These are phyloP conservation scores for Rhododendron mucronatum DNA, from an alignment of 148 eudicot genomes.

Conservation along the genomic window DNA sequence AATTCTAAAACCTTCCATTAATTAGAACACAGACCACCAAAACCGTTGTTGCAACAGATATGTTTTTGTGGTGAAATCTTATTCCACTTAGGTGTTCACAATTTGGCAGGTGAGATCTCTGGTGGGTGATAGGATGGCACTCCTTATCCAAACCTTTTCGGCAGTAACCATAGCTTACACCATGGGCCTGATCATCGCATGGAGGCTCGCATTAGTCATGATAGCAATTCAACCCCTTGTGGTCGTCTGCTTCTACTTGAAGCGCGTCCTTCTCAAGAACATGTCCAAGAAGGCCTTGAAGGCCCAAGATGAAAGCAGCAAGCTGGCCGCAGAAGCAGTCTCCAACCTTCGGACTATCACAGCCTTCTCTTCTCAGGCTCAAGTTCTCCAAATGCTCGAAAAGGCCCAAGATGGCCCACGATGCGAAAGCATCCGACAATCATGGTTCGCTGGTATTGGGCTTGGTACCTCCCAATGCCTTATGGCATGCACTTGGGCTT, in stretches of 20 bases:
- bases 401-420: not conserved
- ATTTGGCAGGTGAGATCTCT: not conserved
- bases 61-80: not conserved
- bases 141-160: not conserved
- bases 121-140: not conserved
- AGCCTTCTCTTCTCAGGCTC: not conserved
- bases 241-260: not conserved
- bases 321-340: conserved; percentile 1
- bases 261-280: not conserved
- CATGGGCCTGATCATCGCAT: not conserved
- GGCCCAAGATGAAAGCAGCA: not conserved
- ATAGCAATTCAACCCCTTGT: not conserved
- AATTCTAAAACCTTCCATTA: not conserved
- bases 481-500: not conserved
- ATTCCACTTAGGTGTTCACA: not conserved
- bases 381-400: not conserved
- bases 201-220: conserved; percentile 1
- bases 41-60: not conserved
- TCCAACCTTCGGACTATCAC: not conserved
- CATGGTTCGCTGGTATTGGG: not conserved
- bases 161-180: not conserved
- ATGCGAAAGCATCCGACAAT: not conserved
- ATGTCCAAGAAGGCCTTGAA: not conserved
- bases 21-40: not conserved
- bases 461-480: not conserved